Conservation (phyloP, 306 rosid species). For the Vigna nakashimae region DNA sequence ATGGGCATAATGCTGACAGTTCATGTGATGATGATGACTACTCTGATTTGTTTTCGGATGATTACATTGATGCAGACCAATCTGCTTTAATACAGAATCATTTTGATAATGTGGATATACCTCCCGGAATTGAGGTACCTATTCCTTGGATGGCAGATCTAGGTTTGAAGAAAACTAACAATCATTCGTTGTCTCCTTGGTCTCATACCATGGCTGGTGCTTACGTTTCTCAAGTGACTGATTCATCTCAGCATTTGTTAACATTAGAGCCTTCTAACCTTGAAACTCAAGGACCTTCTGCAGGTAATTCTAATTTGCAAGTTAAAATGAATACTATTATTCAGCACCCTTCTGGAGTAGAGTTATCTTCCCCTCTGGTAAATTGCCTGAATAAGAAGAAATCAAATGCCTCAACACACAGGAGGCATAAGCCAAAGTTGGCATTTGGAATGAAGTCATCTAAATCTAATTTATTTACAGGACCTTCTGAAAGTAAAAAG, state of each 20-base stretch:
- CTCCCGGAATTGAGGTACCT: conserved; percentile 83
- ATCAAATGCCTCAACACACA: conserved; percentile 41
- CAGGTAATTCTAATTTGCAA: conserved; percentile 43
- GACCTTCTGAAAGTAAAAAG: conserved; percentile 57
- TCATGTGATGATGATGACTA: conserved; percentile 59
- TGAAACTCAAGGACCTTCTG: conserved; percentile 33
- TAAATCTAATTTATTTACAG: conserved; percentile 33
- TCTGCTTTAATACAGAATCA: conserved; percentile 65
- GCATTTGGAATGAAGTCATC: conserved; percentile 53
- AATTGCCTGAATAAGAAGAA: conserved; percentile 50
- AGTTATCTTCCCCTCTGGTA: conserved; percentile 39
- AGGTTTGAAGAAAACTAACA: conserved; percentile 44
- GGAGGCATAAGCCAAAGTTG: conserved; percentile 49
- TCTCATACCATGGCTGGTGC: conserved; percentile 42
- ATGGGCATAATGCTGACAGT: conserved; percentile 48
- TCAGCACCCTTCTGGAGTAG: conserved; percentile 43
- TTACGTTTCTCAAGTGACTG: conserved; percentile 32
- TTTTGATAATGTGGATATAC: conserved; percentile 72
- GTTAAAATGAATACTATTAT: background rate
- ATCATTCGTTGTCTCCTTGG: conserved; percentile 45
- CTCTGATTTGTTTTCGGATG: conserved; percentile 51
- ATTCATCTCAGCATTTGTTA: conserved; percentile 45
- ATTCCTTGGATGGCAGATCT: conserved; percentile 66
- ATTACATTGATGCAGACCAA: conserved; percentile 62
- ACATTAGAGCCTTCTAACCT: conserved; percentile 40